A percentile compares a stretch with the other conserved stretches of the same genome.
These are phyloP conservation scores for Exophiala alcalophila DNA, from an alignment of 2,329 filamentous ascomycete species.

Conservation along the genomic window DNA sequence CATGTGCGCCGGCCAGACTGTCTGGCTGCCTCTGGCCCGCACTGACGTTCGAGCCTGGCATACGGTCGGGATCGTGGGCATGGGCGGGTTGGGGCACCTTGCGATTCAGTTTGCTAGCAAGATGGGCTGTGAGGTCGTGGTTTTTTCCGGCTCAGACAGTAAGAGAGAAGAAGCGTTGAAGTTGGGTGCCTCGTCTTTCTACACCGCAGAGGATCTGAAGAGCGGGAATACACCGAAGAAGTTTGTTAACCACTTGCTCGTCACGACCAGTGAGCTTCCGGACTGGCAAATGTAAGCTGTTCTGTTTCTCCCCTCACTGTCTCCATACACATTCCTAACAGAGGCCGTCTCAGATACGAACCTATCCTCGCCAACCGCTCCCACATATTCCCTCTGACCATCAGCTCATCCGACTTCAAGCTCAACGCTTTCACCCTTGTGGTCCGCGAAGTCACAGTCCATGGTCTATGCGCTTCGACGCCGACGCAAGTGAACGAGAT, in stretches of 20 bases:
- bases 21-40: background rate
- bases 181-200: constrained; percentile 62
- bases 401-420: too few species aligned
- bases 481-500: too few species aligned
- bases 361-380: too few species aligned
- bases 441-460: too few species aligned
- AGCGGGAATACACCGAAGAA: background rate
- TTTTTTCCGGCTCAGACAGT: constrained; percentile 56
- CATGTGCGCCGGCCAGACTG: background rate
- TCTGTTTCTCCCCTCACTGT: too few species aligned
- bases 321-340: too few species aligned
- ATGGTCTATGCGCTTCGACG: background rate
- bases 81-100: constrained; percentile 72
- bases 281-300: too few species aligned
- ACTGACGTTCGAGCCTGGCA: constrained; percentile 45
- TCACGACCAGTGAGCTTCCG: background rate
- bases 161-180: constrained; percentile 65
- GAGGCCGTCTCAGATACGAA: too few species aligned
- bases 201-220: constrained; percentile 52
- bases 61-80: constrained; percentile 65
- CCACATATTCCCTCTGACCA: too few species aligned
- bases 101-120: constrained; percentile 70
- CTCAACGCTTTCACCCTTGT: too few species aligned
- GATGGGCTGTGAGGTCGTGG: constrained; percentile 66
- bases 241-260: too few species aligned